phyloP scores from a whole-genome alignment of 371 early-diverging fungal species.

The Syncephalastrum sp. region DNA sequence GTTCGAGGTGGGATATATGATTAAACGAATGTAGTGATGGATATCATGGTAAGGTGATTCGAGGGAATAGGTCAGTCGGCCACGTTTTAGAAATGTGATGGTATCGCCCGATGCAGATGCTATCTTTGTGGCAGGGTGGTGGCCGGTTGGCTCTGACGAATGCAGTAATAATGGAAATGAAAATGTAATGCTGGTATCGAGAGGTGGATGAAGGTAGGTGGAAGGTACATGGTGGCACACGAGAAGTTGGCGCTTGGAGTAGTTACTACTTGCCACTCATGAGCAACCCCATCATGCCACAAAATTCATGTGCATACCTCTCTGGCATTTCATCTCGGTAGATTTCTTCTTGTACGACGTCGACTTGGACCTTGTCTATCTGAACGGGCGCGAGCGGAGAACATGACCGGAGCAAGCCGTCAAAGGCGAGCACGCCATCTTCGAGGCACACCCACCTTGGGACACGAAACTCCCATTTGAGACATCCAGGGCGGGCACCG shows the following conservation, averaged over 20 bases:
- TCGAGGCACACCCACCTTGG: conserved; percentile 33
- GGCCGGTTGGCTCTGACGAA: neutral
- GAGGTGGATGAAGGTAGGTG: conserved; percentile 31
- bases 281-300: neutral
- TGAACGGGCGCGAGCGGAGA: neutral
- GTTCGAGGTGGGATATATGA: conserved; percentile 13
- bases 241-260: conserved; percentile 22
- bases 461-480: conserved; percentile 29
- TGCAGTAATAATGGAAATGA: conserved; percentile 20
- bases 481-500: conserved; percentile 17
- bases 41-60: conserved; percentile 35
- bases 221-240: conserved; percentile 19
- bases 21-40: conserved; percentile 27
- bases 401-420: conserved; percentile 16
- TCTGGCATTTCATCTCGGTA: conserved; percentile 22
- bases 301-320: neutral
- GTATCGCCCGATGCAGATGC: too few relatives aligned
- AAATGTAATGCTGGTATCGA: conserved; percentile 27
- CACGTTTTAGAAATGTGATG: neutral
- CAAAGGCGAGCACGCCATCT: conserved; percentile 22
- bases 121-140: conserved; percentile 10
- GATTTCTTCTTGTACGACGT: conserved; percentile 34
- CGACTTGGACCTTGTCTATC: conserved; percentile 19
- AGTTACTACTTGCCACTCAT: neutral
- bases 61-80: conserved; percentile 20